Base-by-base conservation (phyloP, 306 rosid genomes). In the Luffa aegyptiaca region DNA sequence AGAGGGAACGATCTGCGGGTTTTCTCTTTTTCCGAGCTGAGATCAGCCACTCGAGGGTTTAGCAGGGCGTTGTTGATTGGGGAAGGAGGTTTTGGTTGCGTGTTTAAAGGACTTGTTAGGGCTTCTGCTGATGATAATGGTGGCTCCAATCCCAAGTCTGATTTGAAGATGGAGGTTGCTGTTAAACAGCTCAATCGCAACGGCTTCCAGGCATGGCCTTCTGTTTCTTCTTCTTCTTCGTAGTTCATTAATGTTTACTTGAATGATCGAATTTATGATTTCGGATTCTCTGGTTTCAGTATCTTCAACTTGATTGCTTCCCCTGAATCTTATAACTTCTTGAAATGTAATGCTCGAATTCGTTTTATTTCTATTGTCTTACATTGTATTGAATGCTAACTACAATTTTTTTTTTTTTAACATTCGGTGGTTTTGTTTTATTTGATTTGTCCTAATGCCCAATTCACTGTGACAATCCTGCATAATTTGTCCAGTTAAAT, bases 21-120 rank as follows among this genome's bases (percentile, higher is more conserved):
- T 31, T 93, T 95, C 81, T 72, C 90, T 16, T 93, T 95, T 90
- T 78, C 93, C 4, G 96, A 89, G 76, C 88, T 95, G 39, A 95
- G 92, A 84, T 66, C 89, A 33, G 97, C 99, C 1, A 95, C 93
- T 20, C 89, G 93, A 5, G 91, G 92, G 3, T 95, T 95, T 86
- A 92, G 87, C 55, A 82, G 97, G 56, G 56, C 89, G 35, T 83
- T 91, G 42, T 80, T 95, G 78, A 87, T 95, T 46, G 99, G 99
- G 14, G 99, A 93, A 76, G 99, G 99, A 1, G 99, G 99, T 0
- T 95, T 95, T 72, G 99, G 99, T 10, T 93, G 92, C 21, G 99
- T 95, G 8, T 95, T 86, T 84, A 82, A 85, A 71, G 98, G 97
- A 1, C 9, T 87, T 58, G 69, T 91, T 48, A 81, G 41, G 6